Conservation (phyloP, 2,329 filamentous ascomycete species). For the Fusarium luffae region DNA sequence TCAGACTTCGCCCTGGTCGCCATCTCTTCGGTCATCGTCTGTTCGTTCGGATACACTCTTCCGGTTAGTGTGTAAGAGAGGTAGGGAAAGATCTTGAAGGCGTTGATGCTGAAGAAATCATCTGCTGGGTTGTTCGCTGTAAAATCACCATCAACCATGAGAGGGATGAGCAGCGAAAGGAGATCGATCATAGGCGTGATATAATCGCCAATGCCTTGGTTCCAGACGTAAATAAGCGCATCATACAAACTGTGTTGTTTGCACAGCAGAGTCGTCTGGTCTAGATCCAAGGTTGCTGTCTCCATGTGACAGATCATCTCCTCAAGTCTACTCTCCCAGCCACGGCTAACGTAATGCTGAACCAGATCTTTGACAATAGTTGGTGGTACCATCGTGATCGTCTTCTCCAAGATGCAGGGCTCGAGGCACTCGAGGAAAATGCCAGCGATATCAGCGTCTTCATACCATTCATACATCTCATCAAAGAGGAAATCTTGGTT, state of each 20-base stretch:
- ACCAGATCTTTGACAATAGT: conserved; percentile 88
- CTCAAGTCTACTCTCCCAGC: conserved; percentile 82
- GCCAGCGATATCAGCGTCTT: conserved; percentile 76
- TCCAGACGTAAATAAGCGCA: conserved; percentile 97
- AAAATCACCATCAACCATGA: conserved; percentile 67
- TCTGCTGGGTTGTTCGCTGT: conserved; percentile 66
- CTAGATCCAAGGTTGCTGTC: conserved; percentile 89
- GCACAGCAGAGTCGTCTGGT: conserved; percentile 90
- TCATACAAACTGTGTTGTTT: conserved; percentile 94
- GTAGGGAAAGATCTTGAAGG: conserved; percentile 93
- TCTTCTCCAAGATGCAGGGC: conserved; percentile 83
- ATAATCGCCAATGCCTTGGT: conserved; percentile 87
- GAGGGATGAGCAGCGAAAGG: conserved; percentile 71
- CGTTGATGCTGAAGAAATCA: conserved; percentile 74
- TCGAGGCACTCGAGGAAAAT: conserved; percentile 91
- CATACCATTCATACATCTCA: conserved; percentile 89
- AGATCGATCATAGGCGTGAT: conserved; percentile 91
- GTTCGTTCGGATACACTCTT: conserved; percentile 89
- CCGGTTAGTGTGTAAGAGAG: conserved; percentile 91
- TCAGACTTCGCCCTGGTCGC: conserved; percentile 84
- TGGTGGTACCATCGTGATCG: conserved; percentile 81
- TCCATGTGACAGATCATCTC: conserved; percentile 95
- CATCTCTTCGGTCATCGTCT: conserved; percentile 76
- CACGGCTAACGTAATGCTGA: conserved; percentile 79
- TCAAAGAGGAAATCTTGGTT: conserved; percentile 90